Conservation (phyloP, 1,139 yeast genomes). For the Debaryomyces nepalensis region DNA sequence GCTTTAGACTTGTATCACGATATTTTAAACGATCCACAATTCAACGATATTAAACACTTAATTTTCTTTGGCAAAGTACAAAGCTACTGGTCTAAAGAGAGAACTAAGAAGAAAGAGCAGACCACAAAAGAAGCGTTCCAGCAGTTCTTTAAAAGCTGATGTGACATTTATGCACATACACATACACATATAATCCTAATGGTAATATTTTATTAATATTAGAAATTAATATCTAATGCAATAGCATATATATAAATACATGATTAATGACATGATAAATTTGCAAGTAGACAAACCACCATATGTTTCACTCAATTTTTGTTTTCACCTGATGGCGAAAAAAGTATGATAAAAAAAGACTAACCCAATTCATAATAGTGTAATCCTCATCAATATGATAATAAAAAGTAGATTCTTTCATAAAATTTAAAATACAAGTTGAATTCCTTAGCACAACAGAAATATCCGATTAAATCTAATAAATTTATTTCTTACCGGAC, state of each 20-base stretch:
- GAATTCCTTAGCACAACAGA: constrained; percentile 1
- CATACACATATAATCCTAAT: constrained; percentile 4
- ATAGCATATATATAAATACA: constrained; percentile 12
- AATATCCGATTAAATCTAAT: not conserved
- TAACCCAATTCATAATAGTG: constrained; percentile 9
- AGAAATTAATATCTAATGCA: constrained; percentile 14
- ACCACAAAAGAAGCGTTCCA: constrained; percentile 25
- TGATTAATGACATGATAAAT: constrained; percentile 11
- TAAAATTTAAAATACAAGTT: constrained; percentile 11
- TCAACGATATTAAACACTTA: constrained; percentile 20
- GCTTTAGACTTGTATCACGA: constrained; percentile 24
- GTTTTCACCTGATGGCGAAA: not conserved
- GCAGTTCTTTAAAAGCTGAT: constrained; percentile 18
- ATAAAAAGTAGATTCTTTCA: constrained; percentile 4
- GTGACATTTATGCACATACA: not conserved
- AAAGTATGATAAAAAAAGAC: constrained; percentile 3
- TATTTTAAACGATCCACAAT: constrained; percentile 18
- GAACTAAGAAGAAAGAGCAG: constrained; percentile 21
- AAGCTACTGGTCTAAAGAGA: constrained; percentile 26
- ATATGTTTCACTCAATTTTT: constrained; percentile 2
- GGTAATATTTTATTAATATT: constrained; percentile 10
- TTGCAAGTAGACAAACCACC: constrained; percentile 2
- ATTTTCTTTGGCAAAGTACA: constrained; percentile 25
- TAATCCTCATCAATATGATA: constrained; percentile 8
- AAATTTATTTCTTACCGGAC: constrained; percentile 9